Conservation (phyloP, 495 filamentous ascomycete species). For the Rhypophila decipiens region DNA sequence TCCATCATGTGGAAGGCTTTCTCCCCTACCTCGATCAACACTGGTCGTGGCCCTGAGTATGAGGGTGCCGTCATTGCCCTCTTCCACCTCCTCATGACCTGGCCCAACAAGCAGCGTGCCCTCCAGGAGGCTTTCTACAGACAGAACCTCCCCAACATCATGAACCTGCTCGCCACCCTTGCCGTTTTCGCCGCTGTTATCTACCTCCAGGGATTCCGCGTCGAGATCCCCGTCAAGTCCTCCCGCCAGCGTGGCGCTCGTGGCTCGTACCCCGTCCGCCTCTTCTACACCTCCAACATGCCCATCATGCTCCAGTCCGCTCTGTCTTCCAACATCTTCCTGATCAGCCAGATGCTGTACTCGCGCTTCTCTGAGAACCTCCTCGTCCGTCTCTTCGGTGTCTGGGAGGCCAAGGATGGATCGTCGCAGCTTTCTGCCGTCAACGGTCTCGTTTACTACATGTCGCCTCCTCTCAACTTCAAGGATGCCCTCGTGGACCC, state of each 20-base stretch:
- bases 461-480: conserved; percentile 97
- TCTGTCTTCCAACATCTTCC: conserved; percentile 97
- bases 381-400: conserved; percentile 89
- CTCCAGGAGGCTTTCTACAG: conserved; percentile 98
- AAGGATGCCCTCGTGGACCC: conserved; percentile 93
- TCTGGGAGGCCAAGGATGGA: conserved; percentile 97
- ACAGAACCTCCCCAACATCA: conserved; percentile 99
- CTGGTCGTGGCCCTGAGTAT: conserved; percentile 96
- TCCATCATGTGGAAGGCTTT: conserved; percentile 99
- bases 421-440: conserved; percentile 89
- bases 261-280: conserved; percentile 71
- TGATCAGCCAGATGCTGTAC: conserved; percentile 98
- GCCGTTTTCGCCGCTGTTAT: conserved; percentile 94
- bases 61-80: conserved; percentile 98
- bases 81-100: conserved; percentile 96
- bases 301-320: conserved; percentile 99
- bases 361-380: conserved; percentile 98
- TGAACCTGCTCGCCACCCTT: conserved; percentile 93
- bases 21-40: conserved; percentile 98
- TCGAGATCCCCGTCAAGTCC: conserved; percentile 99
- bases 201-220: conserved; percentile 99
- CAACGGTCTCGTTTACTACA: conserved; percentile 96
- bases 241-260: conserved; percentile 98
- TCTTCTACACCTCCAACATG: conserved; percentile 91
- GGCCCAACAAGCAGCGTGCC: conserved; percentile 96